Base-by-base conservation (phyloP, 2,329 filamentous ascomycete genomes). In the Fusarium lateritium region DNA sequence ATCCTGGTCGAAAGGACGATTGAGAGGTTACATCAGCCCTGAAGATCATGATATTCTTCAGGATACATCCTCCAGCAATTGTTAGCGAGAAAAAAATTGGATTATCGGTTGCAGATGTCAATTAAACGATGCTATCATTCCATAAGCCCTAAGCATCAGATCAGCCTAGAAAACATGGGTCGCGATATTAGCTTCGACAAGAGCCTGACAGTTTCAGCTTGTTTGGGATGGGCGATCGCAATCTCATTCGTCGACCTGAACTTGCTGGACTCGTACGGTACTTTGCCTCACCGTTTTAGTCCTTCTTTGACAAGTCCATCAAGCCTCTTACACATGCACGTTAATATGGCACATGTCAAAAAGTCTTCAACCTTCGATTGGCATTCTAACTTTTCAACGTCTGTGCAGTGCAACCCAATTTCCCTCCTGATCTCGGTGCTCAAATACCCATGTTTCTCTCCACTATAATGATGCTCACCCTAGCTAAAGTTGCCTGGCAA, bases 401-500 rank as follows among this genome's bases (percentile, higher is more conserved):
- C 54, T 52, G 45, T 56, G 54, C 54, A 56, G 31, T 38, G 43
- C 31, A 55, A 15, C 33, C 54, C 51, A 56, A 53, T 56, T 56
- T 47, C 46, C 46, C 21, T 49, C 19, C 44, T 53, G 34, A 56
- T 40, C 34, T 56, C 22, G 19, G 14, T 15, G 33, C 43, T 5
- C 5, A 22, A 34, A 24, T 21, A 9, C 38, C 38, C 31, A 43
- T 36, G 15, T 21, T 42, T 66, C 65, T 44, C 22, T 42, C 54
- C 42, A 39, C 36, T 62, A 39, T 31, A 56, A 47, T 45, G 39
- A 45, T 45, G 47, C 49, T 31, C 28, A 31, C 28, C 28, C 28
- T 31, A 31, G 28, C 28, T 31, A 3, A 54, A 49, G 67, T 67
- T 69, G 52, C 66, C 67, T 56, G 52, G 66, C 62, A 67, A 70